Base-by-base conservation (phyloP, 2,329 filamentous ascomycete species). In the Hymenoscyphus fructigenus region DNA sequence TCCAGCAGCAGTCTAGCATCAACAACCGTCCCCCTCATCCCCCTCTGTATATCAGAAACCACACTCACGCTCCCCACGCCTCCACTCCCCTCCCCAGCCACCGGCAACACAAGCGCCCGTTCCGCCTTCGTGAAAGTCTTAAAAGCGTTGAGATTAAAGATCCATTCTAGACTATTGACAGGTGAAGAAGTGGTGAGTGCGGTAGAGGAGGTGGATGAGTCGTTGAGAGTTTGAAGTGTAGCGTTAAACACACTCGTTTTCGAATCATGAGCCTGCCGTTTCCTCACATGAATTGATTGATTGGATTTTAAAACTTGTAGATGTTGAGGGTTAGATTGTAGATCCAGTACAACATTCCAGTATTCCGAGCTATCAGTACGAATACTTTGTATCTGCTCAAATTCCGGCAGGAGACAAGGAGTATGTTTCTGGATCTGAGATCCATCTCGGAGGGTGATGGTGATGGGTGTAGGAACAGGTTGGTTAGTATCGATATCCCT, bases 401-500 rank as follows among this genome's bases (percentile, higher is more conserved):
- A 73, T 62, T 85, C 83, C 0, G 85, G 78, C 12, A 79, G 63
- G 6, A 79, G 72, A 63, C 76, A 78, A 50, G 78, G 78, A 2
- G 77, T 77, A 23, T 75, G 73, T 15, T 68, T 67, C 55, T 70
- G 63, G 9, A 65, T 66, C 23, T 68, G 59, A 41, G 69, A 65
- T 4, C 71, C 71, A 34, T 66, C 70, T 12, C 73, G 68, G 26
- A 76, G 68, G 5, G 73, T 74, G 63, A 97, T 83, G 4, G 83
- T 83, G 57, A 97, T 82, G 0, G 91, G 87, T 1, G 93, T 84
- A 7, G 88, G 85, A 59, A 97, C 86, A 0, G 93, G 91, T 55
- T 92, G 88, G 50, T 90, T 88, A 0, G 92, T 96, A 65, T 95
- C 88, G 2, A 95, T 85, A 71, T 99, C 95, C 67, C 94, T 91